A percentile compares a stretch with the other conserved stretches of the same genome.
phyloP scores from a whole-genome alignment of 345 rosid species.

The Cochlearia excelsa region DNA sequence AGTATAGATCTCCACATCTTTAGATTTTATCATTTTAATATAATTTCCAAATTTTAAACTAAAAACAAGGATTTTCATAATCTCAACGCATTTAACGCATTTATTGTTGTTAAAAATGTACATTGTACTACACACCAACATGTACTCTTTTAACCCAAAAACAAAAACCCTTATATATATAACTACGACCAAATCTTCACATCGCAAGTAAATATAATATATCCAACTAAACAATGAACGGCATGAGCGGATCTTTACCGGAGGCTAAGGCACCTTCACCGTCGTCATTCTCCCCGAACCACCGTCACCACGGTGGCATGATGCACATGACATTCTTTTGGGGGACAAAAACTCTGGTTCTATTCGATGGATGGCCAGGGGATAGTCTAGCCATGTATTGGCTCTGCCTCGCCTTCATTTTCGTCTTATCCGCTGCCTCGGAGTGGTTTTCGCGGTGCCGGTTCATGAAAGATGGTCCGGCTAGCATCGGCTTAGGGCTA shows the following conservation, averaged over 20 bases:
- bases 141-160: constrained; percentile 14
- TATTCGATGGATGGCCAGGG: constrained; percentile 81
- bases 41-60: too few species aligned
- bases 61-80: background rate
- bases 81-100: constrained; percentile 7
- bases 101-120: constrained; percentile 25
- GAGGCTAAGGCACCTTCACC: constrained; percentile 30
- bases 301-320: constrained; percentile 33
- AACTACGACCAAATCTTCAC: background rate
- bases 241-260: constrained; percentile 21
- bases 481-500: constrained; percentile 47
- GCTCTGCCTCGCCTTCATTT: constrained; percentile 48
- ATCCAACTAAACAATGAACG: constrained; percentile 26
- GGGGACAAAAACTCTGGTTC: constrained; percentile 58
- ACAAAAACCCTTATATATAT: constrained; percentile 18
- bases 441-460: constrained; percentile 49
- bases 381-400: constrained; percentile 59
- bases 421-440: constrained; percentile 44
- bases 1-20: too few species aligned
- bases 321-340: constrained; percentile 58
- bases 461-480: constrained; percentile 48
- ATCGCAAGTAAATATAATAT: background rate
- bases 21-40: too few species aligned
- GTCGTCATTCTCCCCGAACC: constrained; percentile 9
- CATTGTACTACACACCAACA: constrained; percentile 34